These are phyloP conservation scores for Colletotrichum ledebouriae DNA, from an alignment of 2,329 filamentous ascomycete species.

Conservation along the genomic window DNA sequence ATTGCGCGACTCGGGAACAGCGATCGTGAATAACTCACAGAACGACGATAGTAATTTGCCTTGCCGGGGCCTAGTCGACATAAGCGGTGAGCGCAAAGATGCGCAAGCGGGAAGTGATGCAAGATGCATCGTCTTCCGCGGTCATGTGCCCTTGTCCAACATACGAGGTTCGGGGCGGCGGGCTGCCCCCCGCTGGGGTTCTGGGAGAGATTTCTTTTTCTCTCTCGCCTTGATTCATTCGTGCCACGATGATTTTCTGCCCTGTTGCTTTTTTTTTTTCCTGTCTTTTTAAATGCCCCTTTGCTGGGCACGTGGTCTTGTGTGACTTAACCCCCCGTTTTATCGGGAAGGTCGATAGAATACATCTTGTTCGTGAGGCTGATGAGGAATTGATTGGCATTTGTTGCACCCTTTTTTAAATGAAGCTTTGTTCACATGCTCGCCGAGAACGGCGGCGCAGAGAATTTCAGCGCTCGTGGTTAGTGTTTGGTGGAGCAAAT, in stretches of 20 bases:
- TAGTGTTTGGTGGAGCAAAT: too few relatives aligned
- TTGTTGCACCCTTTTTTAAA: not conserved
- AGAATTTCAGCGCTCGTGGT: not conserved
- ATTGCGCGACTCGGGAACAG: conserved; percentile 13
- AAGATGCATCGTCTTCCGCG: conserved; percentile 25
- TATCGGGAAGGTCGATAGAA: conserved; percentile 15
- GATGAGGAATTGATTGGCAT: conserved; percentile 14
- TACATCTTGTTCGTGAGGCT: conserved; percentile 17
- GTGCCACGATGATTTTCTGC: conserved; percentile 29
- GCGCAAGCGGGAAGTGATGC: conserved; percentile 14
- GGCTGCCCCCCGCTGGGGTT: not conserved
- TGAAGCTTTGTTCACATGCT: not conserved
- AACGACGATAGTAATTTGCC: not conserved
- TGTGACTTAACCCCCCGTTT: conserved; percentile 1
- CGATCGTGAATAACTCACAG: not conserved
- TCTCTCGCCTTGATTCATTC: conserved; percentile 4
- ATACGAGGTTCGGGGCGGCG: conserved; percentile 24
- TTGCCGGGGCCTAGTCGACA: not conserved
- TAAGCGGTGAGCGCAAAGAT: conserved; percentile 36
- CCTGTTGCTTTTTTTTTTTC: conserved; percentile 15
- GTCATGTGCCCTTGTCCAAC: conserved; percentile 40
- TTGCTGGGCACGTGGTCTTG: conserved; percentile 32
- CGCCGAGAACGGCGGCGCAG: conserved; percentile 5
- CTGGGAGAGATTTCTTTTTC: not conserved
- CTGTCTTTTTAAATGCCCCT: conserved; percentile 15